phyloP scores from a whole-genome alignment of 192 early-diverging fungal genomes.

The Backusella westeae region DNA sequence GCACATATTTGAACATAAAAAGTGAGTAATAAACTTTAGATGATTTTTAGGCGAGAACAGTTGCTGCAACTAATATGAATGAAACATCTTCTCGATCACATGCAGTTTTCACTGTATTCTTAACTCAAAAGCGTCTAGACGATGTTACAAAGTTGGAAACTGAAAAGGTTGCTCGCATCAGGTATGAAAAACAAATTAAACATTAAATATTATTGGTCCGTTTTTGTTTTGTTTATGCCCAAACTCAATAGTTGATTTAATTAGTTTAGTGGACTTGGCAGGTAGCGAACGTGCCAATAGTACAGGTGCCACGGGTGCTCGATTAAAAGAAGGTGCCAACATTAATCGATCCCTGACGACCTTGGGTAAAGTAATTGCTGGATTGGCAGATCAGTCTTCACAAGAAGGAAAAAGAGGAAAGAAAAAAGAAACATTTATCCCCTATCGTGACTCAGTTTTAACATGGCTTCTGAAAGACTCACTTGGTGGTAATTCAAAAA shows the following conservation, averaged over 20 bases:
- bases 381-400: conserved; percentile 70
- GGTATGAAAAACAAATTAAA: conserved; percentile 35
- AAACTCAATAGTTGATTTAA: background rate
- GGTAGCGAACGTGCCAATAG: conserved; percentile 89
- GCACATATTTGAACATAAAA: background rate
- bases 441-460: conserved; percentile 88
- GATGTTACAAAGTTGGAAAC: conserved; percentile 53
- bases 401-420: conserved; percentile 37
- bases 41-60: conserved; percentile 66
- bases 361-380: conserved; percentile 92
- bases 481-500: conserved; percentile 70
- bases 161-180: conserved; percentile 74
- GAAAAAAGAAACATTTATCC: conserved; percentile 66
- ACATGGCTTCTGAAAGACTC: conserved; percentile 75
- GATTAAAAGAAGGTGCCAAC: conserved; percentile 89
- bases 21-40: background rate
- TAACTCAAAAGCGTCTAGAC: conserved; percentile 64
- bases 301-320: conserved; percentile 79
- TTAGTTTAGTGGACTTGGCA: conserved; percentile 87
- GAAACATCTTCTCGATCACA: conserved; percentile 87
- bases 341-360: conserved; percentile 95
- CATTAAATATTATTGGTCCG: background rate
- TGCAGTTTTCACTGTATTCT: conserved; percentile 76
- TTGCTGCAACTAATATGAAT: conserved; percentile 96
- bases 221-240: background rate